These are phyloP conservation scores for Dendrobium huoshanense DNA, from an alignment of 106 monocot genomes.

Conservation along the genomic window DNA sequence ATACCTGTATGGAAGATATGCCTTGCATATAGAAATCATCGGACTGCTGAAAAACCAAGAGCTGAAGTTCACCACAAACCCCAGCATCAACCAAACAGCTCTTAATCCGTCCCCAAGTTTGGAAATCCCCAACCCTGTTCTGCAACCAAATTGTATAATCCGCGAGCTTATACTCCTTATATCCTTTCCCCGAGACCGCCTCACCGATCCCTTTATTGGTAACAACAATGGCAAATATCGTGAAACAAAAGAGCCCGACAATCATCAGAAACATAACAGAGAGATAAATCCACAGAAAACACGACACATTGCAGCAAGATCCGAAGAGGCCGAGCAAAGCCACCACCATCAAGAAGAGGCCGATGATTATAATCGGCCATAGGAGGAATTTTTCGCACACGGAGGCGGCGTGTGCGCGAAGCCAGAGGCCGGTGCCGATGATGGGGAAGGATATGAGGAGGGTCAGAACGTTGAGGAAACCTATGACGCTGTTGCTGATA, in stretches of 20 bases:
- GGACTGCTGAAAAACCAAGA: background rate
- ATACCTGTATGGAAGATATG: constrained; percentile 35
- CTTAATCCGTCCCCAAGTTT: constrained; percentile 31
- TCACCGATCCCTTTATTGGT: constrained; percentile 22
- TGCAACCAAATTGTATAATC: constrained; percentile 45
- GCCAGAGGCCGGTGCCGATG: constrained; percentile 29
- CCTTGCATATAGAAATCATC: constrained; percentile 12
- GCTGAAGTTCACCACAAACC: constrained; percentile 10
- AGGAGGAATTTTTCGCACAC: constrained; percentile 31
- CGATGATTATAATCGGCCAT: constrained; percentile 16
- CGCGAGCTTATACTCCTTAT: constrained; percentile 26
- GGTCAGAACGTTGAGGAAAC: constrained; percentile 25
- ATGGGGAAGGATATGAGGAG: constrained; percentile 35
- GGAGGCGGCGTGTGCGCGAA: constrained; percentile 3
- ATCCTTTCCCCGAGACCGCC: constrained; percentile 20
- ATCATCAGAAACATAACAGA: constrained; percentile 45
- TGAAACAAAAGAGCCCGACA: constrained; percentile 18
- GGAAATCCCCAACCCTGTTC: constrained; percentile 6
- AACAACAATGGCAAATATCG: constrained; percentile 29
- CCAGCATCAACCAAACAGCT: constrained; percentile 34
- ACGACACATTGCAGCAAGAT: constrained; percentile 28
- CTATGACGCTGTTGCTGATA: constrained; percentile 32
- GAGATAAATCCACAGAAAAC: constrained; percentile 45
- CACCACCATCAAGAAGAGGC: constrained; percentile 25
- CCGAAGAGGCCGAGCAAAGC: constrained; percentile 38